phyloP scores from a whole-genome alignment of 768 basidiomycete species.

The Psilocybe subaeruginosa region DNA sequence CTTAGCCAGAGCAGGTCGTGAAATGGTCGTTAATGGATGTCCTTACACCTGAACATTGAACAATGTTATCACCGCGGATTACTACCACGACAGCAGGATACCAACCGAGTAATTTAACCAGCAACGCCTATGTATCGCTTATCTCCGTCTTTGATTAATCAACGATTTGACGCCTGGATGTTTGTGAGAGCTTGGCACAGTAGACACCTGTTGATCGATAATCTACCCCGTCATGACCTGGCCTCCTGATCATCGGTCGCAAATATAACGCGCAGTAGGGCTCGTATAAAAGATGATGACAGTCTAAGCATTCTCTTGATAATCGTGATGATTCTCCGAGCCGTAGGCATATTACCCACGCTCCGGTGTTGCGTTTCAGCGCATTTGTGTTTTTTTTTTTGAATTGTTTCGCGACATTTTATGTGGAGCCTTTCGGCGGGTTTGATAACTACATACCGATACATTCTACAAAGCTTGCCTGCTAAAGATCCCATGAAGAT shows the following conservation, averaged over 20 bases:
- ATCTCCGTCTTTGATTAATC: conserved; percentile 1
- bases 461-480: neutral
- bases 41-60: neutral
- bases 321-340: neutral
- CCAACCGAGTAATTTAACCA: neutral
- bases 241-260: neutral
- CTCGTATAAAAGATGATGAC: neutral
- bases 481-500: neutral
- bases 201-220: neutral
- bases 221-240: neutral
- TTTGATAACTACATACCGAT: neutral
- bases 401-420: neutral
- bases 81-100: neutral
- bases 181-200: neutral
- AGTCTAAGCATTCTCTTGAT: neutral
- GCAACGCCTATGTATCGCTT: neutral
- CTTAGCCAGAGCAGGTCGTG: neutral
- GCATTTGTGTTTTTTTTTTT: neutral
- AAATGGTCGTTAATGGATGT: neutral
- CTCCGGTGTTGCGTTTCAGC: neutral
- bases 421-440: neutral
- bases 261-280: neutral
- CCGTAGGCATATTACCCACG: neutral
- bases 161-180: neutral
- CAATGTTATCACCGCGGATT: neutral